Evolutionary conservation across 805 yeast genomes (phyloP).

Genomic region (Priceomyces melissophilus): DNA sequence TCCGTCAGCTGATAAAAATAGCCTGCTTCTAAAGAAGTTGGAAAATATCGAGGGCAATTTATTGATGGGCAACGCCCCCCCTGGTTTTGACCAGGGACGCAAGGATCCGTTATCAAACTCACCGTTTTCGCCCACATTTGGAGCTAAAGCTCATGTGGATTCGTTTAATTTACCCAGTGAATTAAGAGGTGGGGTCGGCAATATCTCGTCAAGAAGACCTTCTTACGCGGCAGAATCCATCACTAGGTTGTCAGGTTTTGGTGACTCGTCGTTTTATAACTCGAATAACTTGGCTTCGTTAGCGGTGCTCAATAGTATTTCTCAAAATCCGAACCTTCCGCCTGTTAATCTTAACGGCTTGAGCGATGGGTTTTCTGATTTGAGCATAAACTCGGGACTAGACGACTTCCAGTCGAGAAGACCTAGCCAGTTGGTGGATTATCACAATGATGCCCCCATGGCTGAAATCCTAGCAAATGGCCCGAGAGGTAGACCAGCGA

Average conservation of each 20-base stretch:
- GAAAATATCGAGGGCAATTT: slow-evolving; percentile 1
- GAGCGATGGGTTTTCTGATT: slow-evolving; percentile 26
- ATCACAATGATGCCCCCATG: slow-evolving; percentile 9
- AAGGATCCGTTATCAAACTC: slow-evolving; percentile 1
- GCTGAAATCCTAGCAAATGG: slow-evolving; percentile 2
- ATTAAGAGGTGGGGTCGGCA: slow-evolving; percentile 62
- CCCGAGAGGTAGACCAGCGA: background rate
- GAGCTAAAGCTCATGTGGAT: slow-evolving; percentile 14
- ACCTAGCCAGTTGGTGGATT: slow-evolving; percentile 40
- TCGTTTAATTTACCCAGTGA: slow-evolving; percentile 52
- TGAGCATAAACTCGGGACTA: slow-evolving; percentile 31
- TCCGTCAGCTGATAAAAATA: background rate
- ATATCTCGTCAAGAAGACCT: slow-evolving; percentile 66
- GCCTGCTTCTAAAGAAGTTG: slow-evolving; percentile 3
- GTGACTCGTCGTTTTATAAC: background rate
- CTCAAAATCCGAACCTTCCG: slow-evolving; percentile 3
- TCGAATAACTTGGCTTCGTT: slow-evolving; percentile 11
- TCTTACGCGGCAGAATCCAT: slow-evolving; percentile 68
- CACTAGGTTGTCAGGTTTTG: slow-evolving; percentile 30
- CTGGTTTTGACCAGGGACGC: background rate
- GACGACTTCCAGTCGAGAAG: slow-evolving; percentile 40
- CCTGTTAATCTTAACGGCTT: slow-evolving; percentile 22
- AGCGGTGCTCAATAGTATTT: slow-evolving; percentile 13
- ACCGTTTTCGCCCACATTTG: slow-evolving; percentile 5
- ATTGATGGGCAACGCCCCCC: background rate